A percentile compares a stretch with the other conserved stretches of the same genome.
Conservation (phyloP, 1,284 basidiomycete species). For the Rhodofomes roseus region DNA sequence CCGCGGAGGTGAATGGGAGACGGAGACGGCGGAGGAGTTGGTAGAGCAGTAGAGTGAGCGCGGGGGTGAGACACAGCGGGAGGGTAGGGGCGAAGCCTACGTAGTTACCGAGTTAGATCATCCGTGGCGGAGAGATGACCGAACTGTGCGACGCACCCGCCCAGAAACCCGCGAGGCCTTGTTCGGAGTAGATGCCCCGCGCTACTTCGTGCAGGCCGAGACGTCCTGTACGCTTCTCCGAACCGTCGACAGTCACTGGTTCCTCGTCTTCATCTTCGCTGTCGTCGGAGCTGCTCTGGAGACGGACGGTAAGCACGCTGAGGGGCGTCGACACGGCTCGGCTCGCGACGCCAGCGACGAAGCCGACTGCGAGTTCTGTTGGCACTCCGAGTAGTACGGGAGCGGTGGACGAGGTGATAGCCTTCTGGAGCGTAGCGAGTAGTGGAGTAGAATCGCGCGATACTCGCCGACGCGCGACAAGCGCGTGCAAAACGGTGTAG, state of each 20-base stretch:
- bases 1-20: background rate
- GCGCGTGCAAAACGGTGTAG: slow-evolving; percentile 29
- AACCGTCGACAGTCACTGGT: slow-evolving; percentile 7
- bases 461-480: slow-evolving; percentile 19
- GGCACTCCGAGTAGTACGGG: slow-evolving; percentile 27
- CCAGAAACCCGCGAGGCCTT: slow-evolving; percentile 52
- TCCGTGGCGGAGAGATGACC: background rate
- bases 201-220: slow-evolving; percentile 28
- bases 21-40: slow-evolving; percentile 43
- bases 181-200: slow-evolving; percentile 40
- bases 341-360: slow-evolving; percentile 49
- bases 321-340: slow-evolving; percentile 51
- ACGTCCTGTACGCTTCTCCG: slow-evolving; percentile 12
- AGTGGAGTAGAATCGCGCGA: slow-evolving; percentile 4
- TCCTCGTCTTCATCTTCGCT: slow-evolving; percentile 18
- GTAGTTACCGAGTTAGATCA: background rate
- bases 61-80: slow-evolving; percentile 49
- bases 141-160: slow-evolving; percentile 34
- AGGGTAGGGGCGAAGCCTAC: slow-evolving; percentile 48
- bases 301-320: slow-evolving; percentile 46
- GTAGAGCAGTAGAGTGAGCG: slow-evolving; percentile 50
- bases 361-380: slow-evolving; percentile 49
- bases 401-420: slow-evolving; percentile 10
- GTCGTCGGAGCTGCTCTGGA: slow-evolving; percentile 39
- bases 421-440: slow-evolving; percentile 8